A percentile compares a stretch with the other conserved stretches of the same genome.
phyloP scores from a whole-genome alignment of 106 monocot species.

The Dioscorea alata region DNA sequence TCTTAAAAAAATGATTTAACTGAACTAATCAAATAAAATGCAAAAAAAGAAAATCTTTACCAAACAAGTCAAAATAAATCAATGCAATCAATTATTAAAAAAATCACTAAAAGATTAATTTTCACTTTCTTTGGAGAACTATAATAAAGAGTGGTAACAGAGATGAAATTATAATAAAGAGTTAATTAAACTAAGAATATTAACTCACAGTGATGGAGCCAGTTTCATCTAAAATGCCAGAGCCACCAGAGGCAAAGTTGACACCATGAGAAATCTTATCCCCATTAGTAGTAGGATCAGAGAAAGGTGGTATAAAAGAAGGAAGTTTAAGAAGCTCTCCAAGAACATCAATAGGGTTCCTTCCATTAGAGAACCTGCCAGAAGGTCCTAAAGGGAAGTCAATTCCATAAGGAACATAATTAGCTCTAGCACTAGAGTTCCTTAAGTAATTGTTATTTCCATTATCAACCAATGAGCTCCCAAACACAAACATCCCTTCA shows the following conservation, averaged over 20 bases:
- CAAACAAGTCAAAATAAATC: too few relatives aligned
- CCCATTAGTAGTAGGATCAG: slow-evolving; percentile 35
- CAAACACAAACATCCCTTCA: slow-evolving; percentile 59
- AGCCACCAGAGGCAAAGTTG: slow-evolving; percentile 66
- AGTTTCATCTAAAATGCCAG: slow-evolving; percentile 49
- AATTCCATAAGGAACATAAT: slow-evolving; percentile 54
- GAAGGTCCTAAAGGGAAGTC: slow-evolving; percentile 51
- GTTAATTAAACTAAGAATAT: too few relatives aligned
- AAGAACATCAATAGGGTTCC: slow-evolving; percentile 45
- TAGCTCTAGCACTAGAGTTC: slow-evolving; percentile 36
- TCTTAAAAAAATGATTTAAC: too few relatives aligned
- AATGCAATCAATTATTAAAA: too few relatives aligned
- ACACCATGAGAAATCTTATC: slow-evolving; percentile 33
- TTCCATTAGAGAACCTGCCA: slow-evolving; percentile 62
- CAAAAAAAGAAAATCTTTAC: too few relatives aligned
- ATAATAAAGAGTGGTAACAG: too few relatives aligned
- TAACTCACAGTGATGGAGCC: slow-evolving; percentile 15
- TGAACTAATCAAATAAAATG: too few relatives aligned
- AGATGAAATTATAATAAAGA: too few relatives aligned
- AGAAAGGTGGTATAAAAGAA: slow-evolving; percentile 38
- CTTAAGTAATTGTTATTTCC: slow-evolving; percentile 64
- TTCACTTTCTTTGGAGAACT: too few relatives aligned
- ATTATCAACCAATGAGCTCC: slow-evolving; percentile 64
- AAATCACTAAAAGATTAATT: too few relatives aligned
- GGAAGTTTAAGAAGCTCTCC: slow-evolving; percentile 46